These are phyloP conservation scores for Gynochthodes officinalis DNA, from an alignment of 257 asterid genomes.

Conservation along the genomic window DNA sequence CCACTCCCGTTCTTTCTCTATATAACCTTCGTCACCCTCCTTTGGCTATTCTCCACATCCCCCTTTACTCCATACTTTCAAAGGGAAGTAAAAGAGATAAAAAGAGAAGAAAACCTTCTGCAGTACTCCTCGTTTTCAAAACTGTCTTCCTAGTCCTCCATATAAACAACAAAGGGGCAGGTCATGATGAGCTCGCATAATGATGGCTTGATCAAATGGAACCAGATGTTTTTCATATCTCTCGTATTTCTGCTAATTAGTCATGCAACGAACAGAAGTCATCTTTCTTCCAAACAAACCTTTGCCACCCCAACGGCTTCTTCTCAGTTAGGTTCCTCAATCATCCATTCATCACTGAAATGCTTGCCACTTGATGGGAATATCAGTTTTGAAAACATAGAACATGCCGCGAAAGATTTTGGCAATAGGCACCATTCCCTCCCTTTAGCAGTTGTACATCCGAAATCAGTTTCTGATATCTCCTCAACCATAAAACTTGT, in stretches of 20 bases:
- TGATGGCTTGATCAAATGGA: slow-evolving; percentile 33
- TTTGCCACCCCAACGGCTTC: slow-evolving; percentile 24
- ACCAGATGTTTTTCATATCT: slow-evolving; percentile 36
- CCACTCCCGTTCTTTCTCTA: slow-evolving; percentile 24
- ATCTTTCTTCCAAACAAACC: slow-evolving; percentile 34
- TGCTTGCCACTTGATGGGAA: slow-evolving; percentile 51
- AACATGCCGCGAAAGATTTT: slow-evolving; percentile 65
- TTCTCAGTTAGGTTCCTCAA: slow-evolving; percentile 24
- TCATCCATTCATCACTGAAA: slow-evolving; percentile 34
- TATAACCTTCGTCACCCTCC: slow-evolving; percentile 34
- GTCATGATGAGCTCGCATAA: slow-evolving; percentile 29
- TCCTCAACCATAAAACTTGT: slow-evolving; percentile 48
- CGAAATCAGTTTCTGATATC: slow-evolving; percentile 71
- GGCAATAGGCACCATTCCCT: slow-evolving; percentile 55
- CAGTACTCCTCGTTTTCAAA: neutral
- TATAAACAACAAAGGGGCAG: neutral
- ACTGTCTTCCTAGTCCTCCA: neutral
- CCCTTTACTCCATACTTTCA: neutral
- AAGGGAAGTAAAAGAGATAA: slow-evolving; percentile 11
- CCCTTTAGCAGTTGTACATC: slow-evolving; percentile 68
- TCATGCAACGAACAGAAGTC: slow-evolving; percentile 38
- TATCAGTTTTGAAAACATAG: slow-evolving; percentile 39
- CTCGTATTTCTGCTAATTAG: slow-evolving; percentile 42
- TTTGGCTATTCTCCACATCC: slow-evolving; percentile 27
- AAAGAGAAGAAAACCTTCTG: slow-evolving; percentile 9